Percentiles rank a stretch among this genome's conserved stretches.
Evolutionary conservation across 1,284 basidiomycete genomes (phyloP).

Genomic region (Austroboletus olivaceoglutinosus): DNA sequence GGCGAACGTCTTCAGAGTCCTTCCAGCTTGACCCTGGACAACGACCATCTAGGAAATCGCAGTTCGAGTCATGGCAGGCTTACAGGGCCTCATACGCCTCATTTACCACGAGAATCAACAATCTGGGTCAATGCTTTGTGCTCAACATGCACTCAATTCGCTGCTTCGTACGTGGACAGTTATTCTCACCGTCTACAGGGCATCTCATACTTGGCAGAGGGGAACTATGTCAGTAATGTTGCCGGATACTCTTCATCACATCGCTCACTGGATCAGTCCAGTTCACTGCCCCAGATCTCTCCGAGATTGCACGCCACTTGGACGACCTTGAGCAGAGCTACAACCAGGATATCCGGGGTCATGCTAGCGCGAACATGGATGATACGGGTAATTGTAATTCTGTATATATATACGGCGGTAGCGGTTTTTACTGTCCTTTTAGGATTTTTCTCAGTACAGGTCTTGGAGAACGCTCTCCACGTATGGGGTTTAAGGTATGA

Average conservation of each 20-base stretch:
- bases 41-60: conserved; percentile 11
- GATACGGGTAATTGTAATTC: conserved; percentile 59
- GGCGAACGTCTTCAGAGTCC: conserved; percentile 1
- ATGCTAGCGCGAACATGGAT: conserved; percentile 79
- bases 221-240: conserved; percentile 56
- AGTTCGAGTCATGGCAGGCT: conserved; percentile 48
- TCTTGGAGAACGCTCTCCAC: conserved; percentile 75
- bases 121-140: conserved; percentile 76
- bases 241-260: neutral
- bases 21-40: conserved; percentile 15
- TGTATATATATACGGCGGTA: neutral
- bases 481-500: conserved; percentile 79
- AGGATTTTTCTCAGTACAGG: conserved; percentile 88
- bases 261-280: conserved; percentile 33
- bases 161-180: conserved; percentile 56
- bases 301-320: conserved; percentile 70
- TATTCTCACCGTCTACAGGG: conserved; percentile 3
- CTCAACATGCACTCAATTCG: conserved; percentile 81
- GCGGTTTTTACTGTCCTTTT: conserved; percentile 3
- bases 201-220: conserved; percentile 46
- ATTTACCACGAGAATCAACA: conserved; percentile 81
- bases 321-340: conserved; percentile 64
- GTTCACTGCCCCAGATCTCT: conserved; percentile 87
- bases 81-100: conserved; percentile 50
- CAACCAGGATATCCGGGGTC: conserved; percentile 43